Conservation (phyloP, 441 rosid genomes). For the Pelargonium cotyledonis region DNA sequence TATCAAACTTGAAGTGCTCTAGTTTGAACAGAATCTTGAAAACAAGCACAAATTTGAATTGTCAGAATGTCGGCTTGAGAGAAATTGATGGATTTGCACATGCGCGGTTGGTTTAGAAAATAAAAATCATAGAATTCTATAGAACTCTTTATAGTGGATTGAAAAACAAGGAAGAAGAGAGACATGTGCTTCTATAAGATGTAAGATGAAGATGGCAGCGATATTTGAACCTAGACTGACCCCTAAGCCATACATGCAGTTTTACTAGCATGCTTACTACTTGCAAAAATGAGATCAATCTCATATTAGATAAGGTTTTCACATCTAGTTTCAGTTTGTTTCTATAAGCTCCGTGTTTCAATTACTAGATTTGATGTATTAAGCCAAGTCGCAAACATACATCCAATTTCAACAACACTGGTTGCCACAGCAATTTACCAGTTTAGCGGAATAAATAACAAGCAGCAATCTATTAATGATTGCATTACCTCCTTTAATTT, state of each 20-base stretch:
- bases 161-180: background rate
- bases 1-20: background rate
- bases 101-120: background rate
- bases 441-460: no score
- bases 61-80: background rate
- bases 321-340: no score
- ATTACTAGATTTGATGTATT: no score
- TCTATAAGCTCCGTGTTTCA: no score
- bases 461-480: no score
- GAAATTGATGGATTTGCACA: background rate
- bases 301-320: no score
- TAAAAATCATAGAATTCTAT: background rate
- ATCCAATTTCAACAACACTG: no score
- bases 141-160: background rate
- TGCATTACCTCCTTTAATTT: no score
- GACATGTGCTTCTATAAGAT: background rate
- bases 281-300: no score
- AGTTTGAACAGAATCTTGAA: background rate
- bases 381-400: no score
- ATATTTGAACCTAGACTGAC: background rate
- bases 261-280: no score
- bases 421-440: no score
- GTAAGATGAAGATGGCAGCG: background rate
- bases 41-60: background rate
- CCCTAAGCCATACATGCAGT: background rate